Evolutionary conservation across 2,329 filamentous ascomycete genomes (phyloP).

Genomic region (Trichoderma koningii): DNA sequence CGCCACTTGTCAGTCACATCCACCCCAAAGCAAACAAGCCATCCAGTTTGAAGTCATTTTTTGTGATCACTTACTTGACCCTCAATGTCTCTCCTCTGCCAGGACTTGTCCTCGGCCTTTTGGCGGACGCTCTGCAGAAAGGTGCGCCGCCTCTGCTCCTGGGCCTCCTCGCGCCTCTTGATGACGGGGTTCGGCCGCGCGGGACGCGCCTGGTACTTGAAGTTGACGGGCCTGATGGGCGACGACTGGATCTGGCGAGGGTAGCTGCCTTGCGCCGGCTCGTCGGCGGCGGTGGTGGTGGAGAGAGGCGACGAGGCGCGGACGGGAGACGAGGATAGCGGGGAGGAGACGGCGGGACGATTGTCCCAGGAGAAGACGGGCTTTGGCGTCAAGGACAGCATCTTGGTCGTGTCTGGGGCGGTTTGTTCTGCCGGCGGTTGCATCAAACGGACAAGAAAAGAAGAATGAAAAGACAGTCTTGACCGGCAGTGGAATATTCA

Average conservation of each 20-base stretch:
- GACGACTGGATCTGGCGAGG: constrained; percentile 50
- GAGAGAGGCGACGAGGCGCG: constrained; percentile 54
- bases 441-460: constrained; percentile 32
- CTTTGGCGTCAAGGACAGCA: constrained; percentile 48
- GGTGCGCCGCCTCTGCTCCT: constrained; percentile 64
- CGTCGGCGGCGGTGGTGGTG: constrained; percentile 39
- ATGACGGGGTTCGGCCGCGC: constrained; percentile 65
- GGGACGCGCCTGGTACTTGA: constrained; percentile 56
- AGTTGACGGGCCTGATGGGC: constrained; percentile 45
- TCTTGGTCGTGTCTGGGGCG: constrained; percentile 36
- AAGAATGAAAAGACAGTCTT: not conserved
- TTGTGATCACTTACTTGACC: constrained; percentile 45
- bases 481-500: not conserved
- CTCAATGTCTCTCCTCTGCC: constrained; percentile 63
- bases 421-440: constrained; percentile 39
- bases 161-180: constrained; percentile 61
- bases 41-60: no score
- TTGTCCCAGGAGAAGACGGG: constrained; percentile 50
- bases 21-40: no score
- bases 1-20: not conserved
- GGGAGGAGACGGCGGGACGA: constrained; percentile 55
- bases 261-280: constrained; percentile 42
- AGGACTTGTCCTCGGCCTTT: constrained; percentile 60
- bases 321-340: constrained; percentile 61
- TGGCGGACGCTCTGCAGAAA: constrained; percentile 70